A percentile compares a stretch with the other conserved stretches of the same genome.
phyloP scores from a whole-genome alignment of 768 basidiomycete genomes.

The Hygrocybe coccinea region DNA sequence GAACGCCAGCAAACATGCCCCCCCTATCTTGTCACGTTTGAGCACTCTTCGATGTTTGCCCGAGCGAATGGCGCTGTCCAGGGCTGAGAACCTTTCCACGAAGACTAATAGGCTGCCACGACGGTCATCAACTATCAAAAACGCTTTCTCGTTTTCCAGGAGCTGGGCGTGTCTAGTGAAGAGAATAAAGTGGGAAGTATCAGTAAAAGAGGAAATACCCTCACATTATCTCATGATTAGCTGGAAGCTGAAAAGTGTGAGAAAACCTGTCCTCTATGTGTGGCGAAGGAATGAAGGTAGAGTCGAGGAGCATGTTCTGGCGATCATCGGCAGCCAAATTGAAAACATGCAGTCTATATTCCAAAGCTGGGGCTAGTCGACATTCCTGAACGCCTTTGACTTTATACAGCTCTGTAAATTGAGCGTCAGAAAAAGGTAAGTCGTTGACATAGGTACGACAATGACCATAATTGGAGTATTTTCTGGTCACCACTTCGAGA shows the following conservation, averaged over 20 bases:
- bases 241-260: conserved; percentile 23
- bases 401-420: not conserved
- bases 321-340: conserved; percentile 34
- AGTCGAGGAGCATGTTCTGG: conserved; percentile 31
- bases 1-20: conserved; percentile 41
- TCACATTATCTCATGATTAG: conserved; percentile 28
- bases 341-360: conserved; percentile 30
- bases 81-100: conserved; percentile 28
- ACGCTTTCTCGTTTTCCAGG: conserved; percentile 35
- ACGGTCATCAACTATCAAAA: conserved; percentile 39
- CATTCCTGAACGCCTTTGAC: not conserved
- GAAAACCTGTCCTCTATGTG: conserved; percentile 16
- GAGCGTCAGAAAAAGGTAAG: not conserved
- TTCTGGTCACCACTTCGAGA: no score
- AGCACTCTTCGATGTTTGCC: conserved; percentile 27
- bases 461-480: no score
- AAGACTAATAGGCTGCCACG: conserved; percentile 34
- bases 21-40: conserved; percentile 43
- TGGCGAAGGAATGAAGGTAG: conserved; percentile 31
- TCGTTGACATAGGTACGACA: no score
- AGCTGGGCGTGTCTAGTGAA: conserved; percentile 33
- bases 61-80: conserved; percentile 30
- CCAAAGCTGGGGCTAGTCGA: conserved; percentile 19
- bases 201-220: conserved; percentile 7
- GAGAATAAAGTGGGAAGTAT: not conserved